Percentiles rank a stretch among this genome's conserved stretches.
These are phyloP conservation scores for Rhexocercosporidium sp. DNA, from an alignment of 2,329 filamentous ascomycete species.

Conservation along the genomic window DNA sequence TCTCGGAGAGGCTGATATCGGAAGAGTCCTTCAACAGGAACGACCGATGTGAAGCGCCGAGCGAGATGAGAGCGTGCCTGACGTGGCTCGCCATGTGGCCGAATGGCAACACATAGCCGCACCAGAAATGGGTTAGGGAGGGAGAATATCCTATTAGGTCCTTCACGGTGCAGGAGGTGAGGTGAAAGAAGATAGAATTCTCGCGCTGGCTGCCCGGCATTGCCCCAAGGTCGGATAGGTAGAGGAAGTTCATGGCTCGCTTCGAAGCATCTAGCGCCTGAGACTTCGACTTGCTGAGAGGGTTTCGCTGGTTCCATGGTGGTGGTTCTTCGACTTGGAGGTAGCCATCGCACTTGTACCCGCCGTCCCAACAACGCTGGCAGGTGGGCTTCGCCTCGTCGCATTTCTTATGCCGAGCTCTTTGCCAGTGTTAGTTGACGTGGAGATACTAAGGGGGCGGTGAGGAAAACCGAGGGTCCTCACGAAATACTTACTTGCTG, in stretches of 20 bases:
- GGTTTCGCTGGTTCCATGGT: background rate
- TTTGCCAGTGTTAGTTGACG: background rate
- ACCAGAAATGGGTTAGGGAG: background rate
- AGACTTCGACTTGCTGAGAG: background rate
- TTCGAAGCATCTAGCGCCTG: background rate
- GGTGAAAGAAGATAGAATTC: background rate
- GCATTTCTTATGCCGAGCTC: background rate
- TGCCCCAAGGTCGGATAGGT: background rate
- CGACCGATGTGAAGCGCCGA: background rate
- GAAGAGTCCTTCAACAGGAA: background rate
- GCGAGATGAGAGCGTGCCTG: background rate
- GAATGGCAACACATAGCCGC: background rate
- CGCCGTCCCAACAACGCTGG: background rate
- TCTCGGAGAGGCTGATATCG: background rate
- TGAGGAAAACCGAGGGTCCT: background rate
- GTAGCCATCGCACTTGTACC: background rate
- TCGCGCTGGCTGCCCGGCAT: background rate
- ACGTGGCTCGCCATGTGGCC: background rate
- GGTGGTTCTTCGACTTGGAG: background rate
- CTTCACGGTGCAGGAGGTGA: background rate
- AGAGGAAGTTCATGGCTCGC: background rate
- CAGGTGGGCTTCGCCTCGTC: background rate
- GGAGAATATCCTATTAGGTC: background rate
- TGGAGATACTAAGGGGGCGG: background rate
- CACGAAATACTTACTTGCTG: background rate